Evolutionary conservation across 352 stramenopile species (phyloP), one percentile per base, ranked within the genome.

Genomic region (Peronosclerospora sorghi): DNA sequence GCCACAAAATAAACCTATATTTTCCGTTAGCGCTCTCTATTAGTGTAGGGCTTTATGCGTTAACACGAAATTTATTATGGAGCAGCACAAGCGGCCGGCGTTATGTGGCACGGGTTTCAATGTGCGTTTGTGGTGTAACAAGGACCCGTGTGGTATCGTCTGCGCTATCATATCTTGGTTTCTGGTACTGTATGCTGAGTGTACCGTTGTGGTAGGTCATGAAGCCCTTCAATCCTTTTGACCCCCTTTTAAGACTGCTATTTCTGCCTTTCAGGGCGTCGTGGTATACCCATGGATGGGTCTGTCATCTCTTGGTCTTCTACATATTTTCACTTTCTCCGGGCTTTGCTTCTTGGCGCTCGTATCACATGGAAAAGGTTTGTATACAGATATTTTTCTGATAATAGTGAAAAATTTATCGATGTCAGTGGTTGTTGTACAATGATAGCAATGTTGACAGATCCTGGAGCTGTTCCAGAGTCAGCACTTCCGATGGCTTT

Each of bases 391-490:
- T 17, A 17, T 34, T 15, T 34, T 17, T n/a, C 13, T 35, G 30
- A 17, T 35, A 2, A 18, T 12, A 53, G 29, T 17, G 24, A 26
- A 7, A 41, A 9, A 0, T 15, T 50, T 52, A 36, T 39, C 28
- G 35, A 19, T 36, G 9, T 36, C 47, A 20, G 19, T 34, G 8
- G 35, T 48, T 29, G 21, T 30, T 21, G 7, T 60, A 35, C 20
- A 15, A 18, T 21, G 45, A 2, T 17, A 86, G 93, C 95, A 10
- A 99, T 99, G 96, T 83, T 96, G 24, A 98, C 94, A 12, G 91
- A 99, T 65, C 96, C 96, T 5, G 96, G 96, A 27, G 92, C 94
- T 36, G 95, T 99, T 0, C 95, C 94, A 1, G 87, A 94, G 27
- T 86, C 95, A 50, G 96, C 96, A 1, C 62, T 92, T 34, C 95